Percentiles rank a stretch among this genome's conserved stretches.
Evolutionary conservation across 2,329 filamentous ascomycete species (phyloP).

Genomic region (Fusarium nurragi): DNA sequence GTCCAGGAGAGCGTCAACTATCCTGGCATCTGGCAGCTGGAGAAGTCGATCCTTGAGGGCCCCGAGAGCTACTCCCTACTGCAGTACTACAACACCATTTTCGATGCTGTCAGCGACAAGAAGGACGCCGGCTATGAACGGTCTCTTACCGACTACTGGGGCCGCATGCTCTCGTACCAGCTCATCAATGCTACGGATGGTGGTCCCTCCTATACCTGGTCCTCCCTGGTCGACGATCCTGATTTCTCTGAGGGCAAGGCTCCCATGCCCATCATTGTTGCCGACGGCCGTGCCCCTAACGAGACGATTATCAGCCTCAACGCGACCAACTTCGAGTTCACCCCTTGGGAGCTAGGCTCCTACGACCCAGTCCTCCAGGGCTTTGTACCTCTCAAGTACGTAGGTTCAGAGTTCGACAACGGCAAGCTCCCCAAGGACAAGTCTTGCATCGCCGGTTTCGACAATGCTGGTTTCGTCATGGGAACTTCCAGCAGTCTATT

Average conservation of each 20-base stretch:
- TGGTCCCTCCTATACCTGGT: constrained; percentile 82
- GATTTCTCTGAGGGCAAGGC: constrained; percentile 54
- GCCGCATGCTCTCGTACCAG: constrained; percentile 85
- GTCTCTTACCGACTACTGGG: constrained; percentile 90
- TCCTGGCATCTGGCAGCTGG: constrained; percentile 53
- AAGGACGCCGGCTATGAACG: constrained; percentile 57
- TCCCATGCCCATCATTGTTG: constrained; percentile 61
- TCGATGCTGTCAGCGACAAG: constrained; percentile 51
- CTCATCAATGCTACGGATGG: constrained; percentile 80
- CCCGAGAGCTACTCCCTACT: constrained; percentile 51
- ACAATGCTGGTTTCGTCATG: constrained; percentile 83
- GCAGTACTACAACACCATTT: constrained; percentile 52
- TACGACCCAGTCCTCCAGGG: constrained; percentile 69
- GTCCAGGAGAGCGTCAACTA: constrained; percentile 53
- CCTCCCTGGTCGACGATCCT: constrained; percentile 65
- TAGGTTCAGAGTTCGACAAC: constrained; percentile 66
- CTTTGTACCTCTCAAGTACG: constrained; percentile 68
- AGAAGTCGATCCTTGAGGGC: constrained; percentile 54
- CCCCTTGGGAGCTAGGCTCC: constrained; percentile 72
- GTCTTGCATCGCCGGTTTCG: constrained; percentile 69
- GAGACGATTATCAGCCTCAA: constrained; percentile 60
- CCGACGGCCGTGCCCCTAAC: constrained; percentile 58
- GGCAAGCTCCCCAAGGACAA: constrained; percentile 59
- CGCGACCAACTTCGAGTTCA: constrained; percentile 72
- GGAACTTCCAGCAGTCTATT: constrained; percentile 85